Percentiles rank a stretch among this genome's conserved stretches.
phyloP scores from a whole-genome alignment of 2,329 filamentous ascomycete species.

The Nannizziopsis barbatae region DNA sequence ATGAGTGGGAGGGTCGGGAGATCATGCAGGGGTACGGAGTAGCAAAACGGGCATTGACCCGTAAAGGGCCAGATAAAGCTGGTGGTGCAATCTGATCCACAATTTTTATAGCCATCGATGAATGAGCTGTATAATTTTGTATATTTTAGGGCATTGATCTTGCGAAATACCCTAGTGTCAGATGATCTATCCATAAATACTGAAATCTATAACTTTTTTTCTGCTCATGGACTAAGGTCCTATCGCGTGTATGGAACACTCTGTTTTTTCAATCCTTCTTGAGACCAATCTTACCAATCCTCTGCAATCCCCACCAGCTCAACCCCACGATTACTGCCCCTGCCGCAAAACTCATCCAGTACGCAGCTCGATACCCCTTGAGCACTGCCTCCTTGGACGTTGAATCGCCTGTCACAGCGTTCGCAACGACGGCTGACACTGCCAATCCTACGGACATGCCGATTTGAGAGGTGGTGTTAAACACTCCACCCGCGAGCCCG shows the following conservation, averaged over 20 bases:
- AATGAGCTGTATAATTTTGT: background rate
- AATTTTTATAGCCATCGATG: too few species aligned
- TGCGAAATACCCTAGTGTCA: background rate
- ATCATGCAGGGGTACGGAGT: too few species aligned
- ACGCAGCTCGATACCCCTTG: slow-evolving; percentile 14
- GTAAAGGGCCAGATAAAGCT: too few species aligned
- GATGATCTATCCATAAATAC: background rate
- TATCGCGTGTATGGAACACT: too few species aligned
- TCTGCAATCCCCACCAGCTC: slow-evolving; percentile 15
- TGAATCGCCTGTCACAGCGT: slow-evolving; percentile 1
- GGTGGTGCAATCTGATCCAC: too few species aligned
- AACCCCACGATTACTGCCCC: slow-evolving; percentile 11
- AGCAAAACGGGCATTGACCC: too few species aligned
- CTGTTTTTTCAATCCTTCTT: slow-evolving; percentile 24
- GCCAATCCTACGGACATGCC: slow-evolving; percentile 45
- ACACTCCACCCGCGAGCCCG: slow-evolving; percentile 50
- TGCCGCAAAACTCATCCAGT: slow-evolving; percentile 15
- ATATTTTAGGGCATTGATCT: background rate
- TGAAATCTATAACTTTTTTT: background rate
- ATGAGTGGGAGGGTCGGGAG: background rate
- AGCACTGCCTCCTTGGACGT: slow-evolving; percentile 17
- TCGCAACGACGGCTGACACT: slow-evolving; percentile 39
- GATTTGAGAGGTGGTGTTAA: slow-evolving; percentile 49
- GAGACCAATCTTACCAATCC: slow-evolving; percentile 40
- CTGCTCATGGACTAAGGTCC: too few species aligned